phyloP scores from a whole-genome alignment of 352 stramenopile genomes.

The Phytopythium ostracodes region DNA sequence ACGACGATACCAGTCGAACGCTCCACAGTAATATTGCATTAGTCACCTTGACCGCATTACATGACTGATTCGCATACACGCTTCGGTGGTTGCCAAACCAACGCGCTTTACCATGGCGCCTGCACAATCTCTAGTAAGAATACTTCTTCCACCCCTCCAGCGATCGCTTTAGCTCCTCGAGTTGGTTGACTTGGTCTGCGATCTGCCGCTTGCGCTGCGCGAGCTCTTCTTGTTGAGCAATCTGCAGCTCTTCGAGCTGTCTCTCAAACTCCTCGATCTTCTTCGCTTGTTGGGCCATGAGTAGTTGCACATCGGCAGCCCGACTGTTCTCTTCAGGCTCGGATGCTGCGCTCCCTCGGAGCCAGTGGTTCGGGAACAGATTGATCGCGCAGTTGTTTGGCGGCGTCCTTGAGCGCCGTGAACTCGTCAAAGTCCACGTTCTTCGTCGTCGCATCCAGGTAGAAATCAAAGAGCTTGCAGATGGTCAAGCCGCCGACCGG shows the following conservation, averaged over 20 bases:
- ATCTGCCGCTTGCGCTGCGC: neutral
- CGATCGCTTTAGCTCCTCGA: neutral
- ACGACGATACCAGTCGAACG: no score
- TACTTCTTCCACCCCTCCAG: no score
- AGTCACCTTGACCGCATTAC: no score
- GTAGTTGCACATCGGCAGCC: neutral
- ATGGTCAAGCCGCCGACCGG: no score
- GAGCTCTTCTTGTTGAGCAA: neutral
- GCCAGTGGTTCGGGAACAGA: neutral
- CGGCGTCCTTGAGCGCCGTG: neutral
- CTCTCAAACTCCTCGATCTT: neutral
- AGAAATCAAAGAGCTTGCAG: neutral
- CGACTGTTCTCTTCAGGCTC: no score
- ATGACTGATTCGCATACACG: no score
- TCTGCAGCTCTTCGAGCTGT: no score
- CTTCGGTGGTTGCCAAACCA: no score
- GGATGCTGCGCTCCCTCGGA: no score
- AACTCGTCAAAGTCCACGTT: neutral
- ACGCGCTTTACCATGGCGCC: no score
- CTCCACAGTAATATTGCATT: no score
- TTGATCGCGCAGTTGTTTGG: neutral
- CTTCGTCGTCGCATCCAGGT: neutral
- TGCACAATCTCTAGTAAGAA: no score
- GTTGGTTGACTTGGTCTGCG: neutral
- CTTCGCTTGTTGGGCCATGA: neutral